Evolutionary conservation across 768 basidiomycete genomes (phyloP), one percentile per base, ranked within the genome.

Genomic region (Amanita rubescens): DNA sequence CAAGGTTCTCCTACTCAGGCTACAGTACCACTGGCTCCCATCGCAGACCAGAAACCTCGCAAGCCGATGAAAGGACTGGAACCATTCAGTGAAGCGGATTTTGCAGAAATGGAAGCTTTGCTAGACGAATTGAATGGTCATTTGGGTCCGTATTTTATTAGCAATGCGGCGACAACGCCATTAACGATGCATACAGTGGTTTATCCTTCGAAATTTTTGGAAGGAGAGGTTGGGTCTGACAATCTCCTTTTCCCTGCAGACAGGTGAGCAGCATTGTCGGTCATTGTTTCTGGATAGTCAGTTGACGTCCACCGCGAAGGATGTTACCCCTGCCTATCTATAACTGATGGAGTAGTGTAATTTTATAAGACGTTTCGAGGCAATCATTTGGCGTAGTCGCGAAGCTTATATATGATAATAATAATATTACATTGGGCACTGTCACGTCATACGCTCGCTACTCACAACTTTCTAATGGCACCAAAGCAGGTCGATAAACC

Each of bases 211-310:
- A 81, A 84, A 10, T 97, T 97, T 72, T 63, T 98, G 56, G 94
- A 97, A 67, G 88, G 82, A n/a, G 94, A 97, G 69, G 92, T 95
- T 63, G 75, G 82, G 1, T 85, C 87, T 5, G 87, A 94, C 59
- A 97, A 98, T 66, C 95, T 96, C 73, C 70, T 96, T 56, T 95
- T 95, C 71, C 90, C 89, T 62, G 81, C 90, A 25, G 94, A 95
- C 63, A 77, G 79, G 87, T 85, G 57, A 55, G 76, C 65, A 9
- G 10, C 42, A 8, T 30, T 30, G 10, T 25, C 17, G 3, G 22
- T 38, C n/a, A 30, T 39, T 33, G 33, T 14, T 14, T 32, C 44
- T 17, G 37, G 25, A 2, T 14, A 34, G 12, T 25, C 17, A 38
- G 22, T 20, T 5, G 38, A 30, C 22, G n/a, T n/a, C 19, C 41